Percentiles rank a stretch among this genome's conserved stretches.
Evolutionary conservation across 805 yeast species (phyloP).

Genomic region (Wickerhamiella occidentalis): DNA sequence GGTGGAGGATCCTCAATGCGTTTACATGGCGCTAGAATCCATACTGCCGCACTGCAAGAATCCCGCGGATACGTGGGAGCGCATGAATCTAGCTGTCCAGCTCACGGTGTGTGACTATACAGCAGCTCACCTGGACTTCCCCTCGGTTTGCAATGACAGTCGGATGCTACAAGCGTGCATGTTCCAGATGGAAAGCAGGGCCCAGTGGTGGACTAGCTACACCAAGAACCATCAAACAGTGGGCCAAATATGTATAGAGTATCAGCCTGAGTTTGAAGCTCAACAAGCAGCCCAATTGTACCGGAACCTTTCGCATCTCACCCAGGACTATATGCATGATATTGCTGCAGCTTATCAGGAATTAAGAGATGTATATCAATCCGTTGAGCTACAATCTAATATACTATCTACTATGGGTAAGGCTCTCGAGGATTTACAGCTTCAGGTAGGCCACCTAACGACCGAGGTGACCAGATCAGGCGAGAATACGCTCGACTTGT

Average conservation of each 20-base stretch:
- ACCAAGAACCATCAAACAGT: constrained; percentile 52
- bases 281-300: constrained; percentile 10
- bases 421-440: background rate
- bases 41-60: constrained; percentile 22
- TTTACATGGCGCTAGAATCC: constrained; percentile 20
- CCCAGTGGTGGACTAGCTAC: constrained; percentile 63
- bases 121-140: constrained; percentile 23
- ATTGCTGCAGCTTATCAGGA: background rate
- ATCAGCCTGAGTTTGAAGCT: constrained; percentile 19
- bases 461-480: background rate
- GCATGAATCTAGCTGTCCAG: constrained; percentile 21
- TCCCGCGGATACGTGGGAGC: constrained; percentile 16
- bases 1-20: constrained; percentile 22
- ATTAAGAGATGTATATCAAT: background rate
- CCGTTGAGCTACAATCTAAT: background rate
- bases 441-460: background rate
- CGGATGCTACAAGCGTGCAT: constrained; percentile 18
- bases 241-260: constrained; percentile 36
- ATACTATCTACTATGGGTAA: background rate
- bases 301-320: constrained; percentile 7
- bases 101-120: constrained; percentile 26
- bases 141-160: constrained; percentile 18
- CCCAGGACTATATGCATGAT: background rate
- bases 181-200: constrained; percentile 19
- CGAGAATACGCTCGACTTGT: background rate